Conservation (phyloP, 495 filamentous ascomycete genomes). For the Usnea hakonensis region DNA sequence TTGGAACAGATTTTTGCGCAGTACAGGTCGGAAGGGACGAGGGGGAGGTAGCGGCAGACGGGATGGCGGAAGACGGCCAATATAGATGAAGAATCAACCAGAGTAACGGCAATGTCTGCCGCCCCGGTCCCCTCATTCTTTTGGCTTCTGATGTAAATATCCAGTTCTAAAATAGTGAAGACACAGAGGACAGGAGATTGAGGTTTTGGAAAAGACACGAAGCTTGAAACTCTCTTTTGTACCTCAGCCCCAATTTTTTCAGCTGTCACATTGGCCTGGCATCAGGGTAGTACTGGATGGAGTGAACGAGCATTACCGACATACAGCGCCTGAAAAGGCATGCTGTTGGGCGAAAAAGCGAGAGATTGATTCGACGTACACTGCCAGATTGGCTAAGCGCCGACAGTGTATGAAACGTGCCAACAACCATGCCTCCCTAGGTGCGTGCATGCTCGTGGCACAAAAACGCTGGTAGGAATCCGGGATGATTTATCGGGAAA, state of each 20-base stretch:
- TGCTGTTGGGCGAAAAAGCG: too few relatives aligned
- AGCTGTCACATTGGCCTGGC: neutral
- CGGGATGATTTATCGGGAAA: too few relatives aligned
- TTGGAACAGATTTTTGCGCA: neutral
- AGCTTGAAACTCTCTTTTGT: neutral
- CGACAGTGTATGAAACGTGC: too few relatives aligned
- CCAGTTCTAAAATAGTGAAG: neutral
- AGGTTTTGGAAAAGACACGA: neutral
- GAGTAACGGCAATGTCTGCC: neutral
- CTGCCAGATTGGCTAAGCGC: too few relatives aligned
- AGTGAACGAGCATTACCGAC: neutral
- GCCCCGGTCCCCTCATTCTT: neutral
- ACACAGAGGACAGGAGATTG: neutral
- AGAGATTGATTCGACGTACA: too few relatives aligned
- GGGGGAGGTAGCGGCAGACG: neutral
- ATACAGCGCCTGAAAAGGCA: too few relatives aligned
- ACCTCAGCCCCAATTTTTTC: neutral
- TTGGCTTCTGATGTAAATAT: neutral
- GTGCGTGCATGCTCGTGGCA: too few relatives aligned
- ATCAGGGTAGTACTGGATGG: neutral
- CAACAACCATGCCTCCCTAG: too few relatives aligned
- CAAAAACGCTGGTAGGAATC: too few relatives aligned
- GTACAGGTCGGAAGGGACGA: neutral
- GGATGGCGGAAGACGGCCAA: neutral
- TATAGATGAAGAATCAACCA: neutral